Base-by-base conservation (phyloP, 306 rosid species). In the Cicer bijugum region DNA sequence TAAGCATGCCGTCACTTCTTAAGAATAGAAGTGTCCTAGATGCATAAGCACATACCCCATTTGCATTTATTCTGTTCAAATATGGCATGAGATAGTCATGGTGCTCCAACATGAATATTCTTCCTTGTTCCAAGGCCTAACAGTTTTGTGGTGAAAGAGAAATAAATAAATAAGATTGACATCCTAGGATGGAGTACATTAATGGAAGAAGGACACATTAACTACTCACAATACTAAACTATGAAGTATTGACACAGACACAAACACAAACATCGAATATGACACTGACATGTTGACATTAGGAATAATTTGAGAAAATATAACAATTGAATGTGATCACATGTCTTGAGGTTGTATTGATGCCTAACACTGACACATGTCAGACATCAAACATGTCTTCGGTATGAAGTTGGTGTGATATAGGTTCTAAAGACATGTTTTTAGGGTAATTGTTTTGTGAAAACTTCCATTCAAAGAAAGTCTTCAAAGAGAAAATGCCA, bases 71-170 rank as follows among this genome's bases (percentile, higher is more conserved):
- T 85, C 81, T 78, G 71, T 75, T 47, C 76, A 91, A 75, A 78
- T 83, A 85, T 69, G 90, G 93, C 69, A 85, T 80, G 47, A 89
- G 85, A 60, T 84, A 83, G 79, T 91, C 93, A 86, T 86, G 90
- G 80, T 89, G 90, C 37, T 89, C 93, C 76, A 91, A 68, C 69
- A 86, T 85, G 83, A 87, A 79, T n/a, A 91, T 62, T 74, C 84
- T 88, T 75, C 84, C 2, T 0, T 70, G 63, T 7, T 74, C 48
- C 75, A 89, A 28, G 69, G 97, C 97, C 97, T 91, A 75, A 12
- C 48, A 72, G 8, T 60, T 71, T 81, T 28, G 2, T 59, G 7
- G 17, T 48, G 20, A 67, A 47, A 66, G 38, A 76, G 15, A 20
- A 39, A 45, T 10, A 71, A 7, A 61, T 1, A 9, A 56, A 64